These are phyloP conservation scores for Chamaecyparis obtusa DNA, from an alignment of 75 land plant species.

Conservation along the genomic window DNA sequence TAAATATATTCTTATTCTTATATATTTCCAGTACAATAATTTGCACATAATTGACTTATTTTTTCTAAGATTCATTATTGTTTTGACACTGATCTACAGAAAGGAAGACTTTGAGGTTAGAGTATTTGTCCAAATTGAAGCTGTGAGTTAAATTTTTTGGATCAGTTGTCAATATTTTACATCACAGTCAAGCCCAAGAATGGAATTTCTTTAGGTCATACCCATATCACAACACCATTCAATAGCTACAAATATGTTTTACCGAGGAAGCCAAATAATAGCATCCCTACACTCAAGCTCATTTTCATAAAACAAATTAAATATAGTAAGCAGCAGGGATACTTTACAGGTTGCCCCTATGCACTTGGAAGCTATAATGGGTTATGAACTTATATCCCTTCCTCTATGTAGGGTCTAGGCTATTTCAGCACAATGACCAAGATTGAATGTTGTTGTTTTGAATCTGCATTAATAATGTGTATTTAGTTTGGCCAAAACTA, in stretches of 20 bases:
- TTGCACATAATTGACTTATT: background rate
- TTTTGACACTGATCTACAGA: background rate
- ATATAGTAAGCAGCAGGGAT: background rate
- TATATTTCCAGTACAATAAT: background rate
- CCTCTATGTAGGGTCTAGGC: background rate
- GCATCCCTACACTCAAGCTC: background rate
- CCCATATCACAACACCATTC: background rate
- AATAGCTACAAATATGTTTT: background rate
- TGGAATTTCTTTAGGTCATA: background rate
- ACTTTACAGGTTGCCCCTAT: background rate
- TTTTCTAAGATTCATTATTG: background rate
- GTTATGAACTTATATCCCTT: background rate
- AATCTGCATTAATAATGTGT: background rate
- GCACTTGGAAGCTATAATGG: background rate
- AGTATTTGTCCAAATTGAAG: background rate
- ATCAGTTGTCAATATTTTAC: background rate
- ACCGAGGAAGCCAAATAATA: background rate
- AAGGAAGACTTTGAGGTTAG: background rate
- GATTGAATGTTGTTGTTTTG: background rate
- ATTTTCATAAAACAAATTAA: background rate
- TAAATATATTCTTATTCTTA: background rate
- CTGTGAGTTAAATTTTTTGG: background rate
- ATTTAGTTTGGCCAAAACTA: background rate
- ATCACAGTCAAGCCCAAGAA: background rate
- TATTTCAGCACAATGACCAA: background rate